Evolutionary conservation across 2,329 filamentous ascomycete genomes (phyloP), one percentile per base, ranked within the genome.

Genomic region (Clonostachys solani): DNA sequence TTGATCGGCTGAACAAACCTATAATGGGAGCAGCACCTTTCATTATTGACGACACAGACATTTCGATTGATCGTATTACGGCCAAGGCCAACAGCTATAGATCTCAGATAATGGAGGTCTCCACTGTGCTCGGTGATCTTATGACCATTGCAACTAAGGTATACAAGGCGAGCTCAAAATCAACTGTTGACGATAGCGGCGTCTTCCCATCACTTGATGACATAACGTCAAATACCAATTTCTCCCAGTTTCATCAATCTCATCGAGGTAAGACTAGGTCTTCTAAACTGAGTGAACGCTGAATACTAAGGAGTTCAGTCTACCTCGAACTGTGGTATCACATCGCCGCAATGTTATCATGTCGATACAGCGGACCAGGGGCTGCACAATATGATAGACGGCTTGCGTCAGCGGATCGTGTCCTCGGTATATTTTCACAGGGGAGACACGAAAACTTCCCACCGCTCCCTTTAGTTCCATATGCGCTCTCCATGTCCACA

Each of bases 321-420:
- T 56, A 56, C 19, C 41, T 56, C 7, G 51, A 56, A 18, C 45
- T 53, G 15, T 56, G 54, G 54, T 56, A 54, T 36, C 54, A 56
- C 12, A 41, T 54, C 7, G 47, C 54, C 7, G 54, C 54, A 23
- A 54, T 56, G 54, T 48, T 56, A 2, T 54, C 54, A 4, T 56
- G 54, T 33, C 45, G 51, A 17, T 53, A 47, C 42, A 54, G 54
- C 36, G 52, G 52, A 12, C 54, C 54, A 6, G 49, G 52, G 3
- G 52, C 48, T 18, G 41, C 42, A 3, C 54, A 48, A 12, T 56
- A 56, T 34, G 36, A 10, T 15, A 48, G 54, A 15, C 46, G 54
- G 10, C 44, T 56, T 12, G 36, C 43, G 1, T 56, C 54, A 4
- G 52, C 54, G 4, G 51, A 53, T 23, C 37, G 42, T 1, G 47